Evolutionary conservation across 352 stramenopile genomes (phyloP), one percentile per base, ranked within the genome.

Genomic region (Phytophthora sp.): DNA sequence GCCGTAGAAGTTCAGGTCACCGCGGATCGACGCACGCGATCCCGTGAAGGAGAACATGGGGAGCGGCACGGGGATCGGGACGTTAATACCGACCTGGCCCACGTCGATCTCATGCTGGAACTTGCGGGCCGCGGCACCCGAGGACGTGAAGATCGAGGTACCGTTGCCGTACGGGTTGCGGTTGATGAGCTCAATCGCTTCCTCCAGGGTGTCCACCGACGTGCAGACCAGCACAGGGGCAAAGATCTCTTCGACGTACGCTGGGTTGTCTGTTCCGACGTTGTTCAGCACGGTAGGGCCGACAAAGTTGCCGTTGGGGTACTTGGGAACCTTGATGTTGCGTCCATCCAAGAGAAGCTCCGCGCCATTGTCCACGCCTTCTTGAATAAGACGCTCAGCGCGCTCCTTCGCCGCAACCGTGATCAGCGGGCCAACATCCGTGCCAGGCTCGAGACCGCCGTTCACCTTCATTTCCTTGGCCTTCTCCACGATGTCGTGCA

Each of bases 41-140:
- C 97, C 97, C 10, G 97, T 99, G 85, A 99, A 99, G 27, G 89
- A 98, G 76, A 99, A 99, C 74, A 99, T 97, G 32, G 96, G 96
- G 2, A 99, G 79, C 5, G 97, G 97, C 38, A 99, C 97, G 1
- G 97, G 97, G 72, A 99, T 99, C 27, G 96, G 94, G 32, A 99
- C 93, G 80, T 99, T 98, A 65, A 98, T 96, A 31, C 95, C 95
- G 20, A 99, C 94, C 76, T 99, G 96, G 30, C 97, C 97, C 7
- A 98, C 95, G 68, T 99, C 88, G 44, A 99, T 91, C 62, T 98
- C 94, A 67, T 97, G 84, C 76, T 98, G 95, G 81, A 98, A 99
- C 72, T 99, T 99, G 60, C 96, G 87, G 21, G 97, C 97, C 1
- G 91, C 92, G 24, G 91, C 82, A 51, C 97, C 97, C 11, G 77